A percentile compares a stretch with the other conserved stretches of the same genome.
Evolutionary conservation across 768 basidiomycete genomes (phyloP).

Genomic region (Psilocybe subaeruginosa): DNA sequence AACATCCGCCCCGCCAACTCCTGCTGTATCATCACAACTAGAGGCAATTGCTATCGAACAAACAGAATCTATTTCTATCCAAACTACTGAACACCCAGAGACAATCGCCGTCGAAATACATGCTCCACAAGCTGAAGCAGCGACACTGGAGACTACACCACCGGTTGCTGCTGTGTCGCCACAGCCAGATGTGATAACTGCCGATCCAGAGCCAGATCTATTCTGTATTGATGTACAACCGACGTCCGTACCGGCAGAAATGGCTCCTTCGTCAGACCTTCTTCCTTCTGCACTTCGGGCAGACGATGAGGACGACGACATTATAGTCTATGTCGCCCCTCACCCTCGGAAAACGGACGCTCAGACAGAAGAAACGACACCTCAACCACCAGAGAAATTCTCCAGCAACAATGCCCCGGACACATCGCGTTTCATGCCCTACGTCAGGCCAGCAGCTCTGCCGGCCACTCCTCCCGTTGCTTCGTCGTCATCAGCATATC

Average conservation of each 20-base stretch:
- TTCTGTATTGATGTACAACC: conserved; percentile 25
- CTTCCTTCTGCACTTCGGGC: conserved; percentile 22
- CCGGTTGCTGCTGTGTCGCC: not conserved
- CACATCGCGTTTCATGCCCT: conserved; percentile 27
- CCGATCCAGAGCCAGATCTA: not conserved
- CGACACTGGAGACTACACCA: not conserved
- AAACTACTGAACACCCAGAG: not conserved
- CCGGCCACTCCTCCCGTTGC: conserved; percentile 10
- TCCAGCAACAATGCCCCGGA: not conserved
- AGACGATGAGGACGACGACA: conserved; percentile 57
- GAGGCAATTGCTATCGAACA: not conserved
- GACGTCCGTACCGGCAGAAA: conserved; percentile 19
- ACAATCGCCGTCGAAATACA: not conserved
- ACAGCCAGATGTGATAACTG: not conserved
- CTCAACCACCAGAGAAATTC: not conserved
- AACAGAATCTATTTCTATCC: not conserved
- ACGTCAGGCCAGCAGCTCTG: conserved; percentile 19
- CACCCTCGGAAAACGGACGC: conserved; percentile 49
- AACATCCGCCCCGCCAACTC: not conserved
- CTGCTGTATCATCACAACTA: not conserved
- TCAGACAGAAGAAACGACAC: conserved; percentile 2
- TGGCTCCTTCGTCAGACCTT: conserved; percentile 16
- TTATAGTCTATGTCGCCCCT: conserved; percentile 80
- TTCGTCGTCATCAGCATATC: not conserved
- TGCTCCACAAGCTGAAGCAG: not conserved